Conservation (phyloP, 495 filamentous ascomycete species). For the Aspergillus egyptiacus region DNA sequence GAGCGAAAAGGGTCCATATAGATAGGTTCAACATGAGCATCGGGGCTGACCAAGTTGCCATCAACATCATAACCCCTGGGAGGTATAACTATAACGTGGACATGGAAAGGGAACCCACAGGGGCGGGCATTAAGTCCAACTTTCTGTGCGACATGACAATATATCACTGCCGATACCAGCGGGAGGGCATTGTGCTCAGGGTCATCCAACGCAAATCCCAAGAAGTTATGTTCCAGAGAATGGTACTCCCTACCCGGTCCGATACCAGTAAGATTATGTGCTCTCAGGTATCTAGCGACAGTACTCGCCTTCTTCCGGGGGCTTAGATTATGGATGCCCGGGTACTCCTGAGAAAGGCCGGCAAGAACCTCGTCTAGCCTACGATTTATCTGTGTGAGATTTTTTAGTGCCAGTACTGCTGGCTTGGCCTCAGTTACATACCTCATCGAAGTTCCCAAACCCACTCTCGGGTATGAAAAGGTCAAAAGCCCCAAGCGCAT, state of each 20-base stretch:
- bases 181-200: conserved; percentile 66
- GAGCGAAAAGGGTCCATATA: conserved; percentile 81
- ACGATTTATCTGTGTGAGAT: conserved; percentile 45
- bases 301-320: conserved; percentile 61
- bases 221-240: conserved; percentile 75
- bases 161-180: conserved; percentile 69
- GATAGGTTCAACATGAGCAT: conserved; percentile 50
- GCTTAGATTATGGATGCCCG: conserved; percentile 44
- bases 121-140: conserved; percentile 65
- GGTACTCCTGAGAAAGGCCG: conserved; percentile 44
- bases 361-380: conserved; percentile 59
- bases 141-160: conserved; percentile 58
- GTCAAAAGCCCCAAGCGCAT: conserved; percentile 74
- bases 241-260: conserved; percentile 59
- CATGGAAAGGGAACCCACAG: conserved; percentile 73
- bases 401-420: neutral
- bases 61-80: conserved; percentile 56
- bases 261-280: conserved; percentile 63
- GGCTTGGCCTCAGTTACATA: conserved; percentile 27
- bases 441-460: conserved; percentile 67
- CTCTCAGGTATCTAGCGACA: conserved; percentile 59
- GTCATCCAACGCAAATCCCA: conserved; percentile 62
- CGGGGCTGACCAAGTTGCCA: conserved; percentile 45
- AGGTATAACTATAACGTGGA: conserved; percentile 65
- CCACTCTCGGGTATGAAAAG: conserved; percentile 72